Conservation (phyloP, 257 asterid species). For the Perilla frutescens region DNA sequence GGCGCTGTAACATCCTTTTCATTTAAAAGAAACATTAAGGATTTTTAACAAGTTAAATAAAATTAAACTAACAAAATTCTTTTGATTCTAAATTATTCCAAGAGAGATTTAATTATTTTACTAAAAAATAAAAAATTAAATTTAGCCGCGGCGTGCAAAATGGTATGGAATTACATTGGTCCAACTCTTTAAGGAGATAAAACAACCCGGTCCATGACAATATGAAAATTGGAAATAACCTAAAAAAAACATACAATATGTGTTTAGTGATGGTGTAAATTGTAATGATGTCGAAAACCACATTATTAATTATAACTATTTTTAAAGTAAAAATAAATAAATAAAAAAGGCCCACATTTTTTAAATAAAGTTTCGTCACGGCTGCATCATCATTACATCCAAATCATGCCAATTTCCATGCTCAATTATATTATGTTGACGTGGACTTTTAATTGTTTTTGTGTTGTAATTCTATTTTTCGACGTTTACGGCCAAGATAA, state of each 20-base stretch:
- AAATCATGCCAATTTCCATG: slow-evolving; percentile 26
- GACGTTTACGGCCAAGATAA: slow-evolving; percentile 3
- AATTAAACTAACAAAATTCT: no score
- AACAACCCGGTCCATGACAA: no score
- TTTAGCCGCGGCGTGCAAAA: neutral
- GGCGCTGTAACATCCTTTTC: no score
- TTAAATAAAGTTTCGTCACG: slow-evolving; percentile 29
- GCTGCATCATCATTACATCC: slow-evolving; percentile 44
- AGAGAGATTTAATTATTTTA: no score
- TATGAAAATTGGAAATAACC: neutral
- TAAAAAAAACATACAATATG: neutral
- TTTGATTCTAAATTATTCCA: no score
- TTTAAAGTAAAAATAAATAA: neutral
- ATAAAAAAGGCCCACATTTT: neutral
- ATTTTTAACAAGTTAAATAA: no score
- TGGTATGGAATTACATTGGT: neutral
- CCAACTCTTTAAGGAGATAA: neutral
- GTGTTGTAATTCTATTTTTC: neutral
- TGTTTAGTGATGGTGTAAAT: slow-evolving; percentile 26
- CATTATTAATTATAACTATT: neutral
- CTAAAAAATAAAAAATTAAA: neutral
- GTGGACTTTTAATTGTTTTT: slow-evolving; percentile 7
- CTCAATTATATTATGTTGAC: slow-evolving; percentile 3
- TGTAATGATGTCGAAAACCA: slow-evolving; percentile 24
- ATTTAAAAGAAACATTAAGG: no score